Percentiles rank a stretch among this genome's conserved stretches.
These are phyloP conservation scores for Cyclocybe aegerita DNA, from an alignment of 768 basidiomycete genomes.

Conservation along the genomic window DNA sequence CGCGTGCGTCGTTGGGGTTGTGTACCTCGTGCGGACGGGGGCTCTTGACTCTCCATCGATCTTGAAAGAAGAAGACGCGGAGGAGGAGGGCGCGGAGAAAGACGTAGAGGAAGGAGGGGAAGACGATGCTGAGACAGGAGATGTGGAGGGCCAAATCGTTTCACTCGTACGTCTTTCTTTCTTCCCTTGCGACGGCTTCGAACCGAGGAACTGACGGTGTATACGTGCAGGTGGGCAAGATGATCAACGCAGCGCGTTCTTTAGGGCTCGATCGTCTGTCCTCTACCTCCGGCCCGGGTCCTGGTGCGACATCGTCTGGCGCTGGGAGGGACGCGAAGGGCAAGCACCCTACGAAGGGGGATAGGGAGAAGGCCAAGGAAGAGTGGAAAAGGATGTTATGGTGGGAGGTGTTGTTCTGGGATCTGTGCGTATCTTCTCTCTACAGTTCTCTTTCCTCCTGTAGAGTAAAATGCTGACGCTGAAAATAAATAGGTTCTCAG, in stretches of 20 bases:
- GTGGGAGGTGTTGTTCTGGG: conserved; percentile 82
- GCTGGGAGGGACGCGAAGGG: no score
- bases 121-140: conserved; percentile 6
- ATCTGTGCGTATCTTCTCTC: conserved; percentile 54
- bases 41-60: neutral
- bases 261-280: conserved; percentile 61
- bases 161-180: conserved; percentile 36
- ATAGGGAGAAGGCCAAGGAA: conserved; percentile 11
- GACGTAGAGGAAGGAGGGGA: neutral
- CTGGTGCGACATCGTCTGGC: no score
- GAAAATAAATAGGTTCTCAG: conserved; percentile 76
- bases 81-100: no score
- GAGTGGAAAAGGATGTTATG: no score
- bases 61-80: neutral
- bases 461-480: no score
- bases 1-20: conserved; percentile 57
- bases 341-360: conserved; percentile 9
- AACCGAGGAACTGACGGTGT: neutral
- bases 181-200: neutral
- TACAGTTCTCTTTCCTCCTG: neutral
- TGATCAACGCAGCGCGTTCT: conserved; percentile 62
- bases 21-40: conserved; percentile 22
- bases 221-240: conserved; percentile 56
- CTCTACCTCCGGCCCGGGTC: neutral
- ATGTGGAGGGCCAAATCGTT: conserved; percentile 26